Evolutionary conservation across 129 eudicot genomes (phyloP).

Genomic region (Dittrichia graveolens): DNA sequence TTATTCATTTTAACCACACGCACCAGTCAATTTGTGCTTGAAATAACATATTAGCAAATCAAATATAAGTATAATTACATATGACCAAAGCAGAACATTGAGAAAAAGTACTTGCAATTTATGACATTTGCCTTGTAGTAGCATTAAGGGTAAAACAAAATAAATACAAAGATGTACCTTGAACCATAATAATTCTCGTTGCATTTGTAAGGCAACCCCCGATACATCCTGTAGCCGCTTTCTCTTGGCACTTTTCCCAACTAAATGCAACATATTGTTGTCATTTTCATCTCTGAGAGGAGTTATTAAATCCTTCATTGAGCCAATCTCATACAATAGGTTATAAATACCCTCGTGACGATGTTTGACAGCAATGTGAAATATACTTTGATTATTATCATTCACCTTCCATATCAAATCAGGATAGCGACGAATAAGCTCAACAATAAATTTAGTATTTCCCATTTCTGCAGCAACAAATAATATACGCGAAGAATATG

Average conservation of each 20-base stretch:
- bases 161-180: slow-evolving; percentile 32
- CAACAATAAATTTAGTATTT: slow-evolving; percentile 44
- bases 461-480: slow-evolving; percentile 56
- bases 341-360: slow-evolving; percentile 51
- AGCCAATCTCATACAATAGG: slow-evolving; percentile 49
- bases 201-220: slow-evolving; percentile 64
- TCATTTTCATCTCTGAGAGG: slow-evolving; percentile 37
- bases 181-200: slow-evolving; percentile 54
- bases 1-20: too few relatives aligned
- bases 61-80: too few relatives aligned
- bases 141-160: not conserved
- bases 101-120: too few relatives aligned
- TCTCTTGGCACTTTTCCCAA: slow-evolving; percentile 41
- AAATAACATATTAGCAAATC: too few relatives aligned
- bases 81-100: too few relatives aligned
- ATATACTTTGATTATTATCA: slow-evolving; percentile 47
- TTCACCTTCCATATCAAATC: slow-evolving; percentile 63
- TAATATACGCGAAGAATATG: slow-evolving; percentile 41
- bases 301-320: slow-evolving; percentile 48
- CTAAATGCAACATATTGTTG: slow-evolving; percentile 55
- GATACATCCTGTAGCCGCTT: slow-evolving; percentile 42
- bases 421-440: slow-evolving; percentile 48
- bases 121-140: too few relatives aligned
- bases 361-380: slow-evolving; percentile 56
- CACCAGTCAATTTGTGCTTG: too few relatives aligned